Evolutionary conservation across 2,329 filamentous ascomycete genomes (phyloP), one percentile per base, ranked within the genome.

Genomic region (Tolypocladium cylindrosporum): DNA sequence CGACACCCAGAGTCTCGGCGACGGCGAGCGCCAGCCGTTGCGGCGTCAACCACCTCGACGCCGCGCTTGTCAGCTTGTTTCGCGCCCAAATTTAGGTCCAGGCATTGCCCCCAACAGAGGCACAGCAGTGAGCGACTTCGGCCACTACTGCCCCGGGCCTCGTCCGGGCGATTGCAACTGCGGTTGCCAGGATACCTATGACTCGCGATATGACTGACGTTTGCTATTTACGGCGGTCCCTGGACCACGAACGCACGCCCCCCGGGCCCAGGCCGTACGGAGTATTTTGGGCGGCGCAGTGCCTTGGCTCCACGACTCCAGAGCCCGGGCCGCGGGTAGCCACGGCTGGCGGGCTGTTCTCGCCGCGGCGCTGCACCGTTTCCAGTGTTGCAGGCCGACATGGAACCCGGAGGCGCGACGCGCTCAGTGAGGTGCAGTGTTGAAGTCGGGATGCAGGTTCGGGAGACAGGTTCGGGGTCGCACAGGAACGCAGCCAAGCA

Each of bases 191-290:
- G 7, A 16, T 51, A 51, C 48, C n/a, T 55, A 55, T 58, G 57
- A 58, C 57, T 58, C 55, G 54, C 53, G 54, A 55, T 55, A 53
- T 58, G 57, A 56, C 57, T 58, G 57, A 52, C 19, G 41, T 51
- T 34, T 31, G 27, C 27, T 36, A 13, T 19, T 34, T 16, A 7
- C 42, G 42, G 42, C 48, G 31, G 48, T 34, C n/a, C 48, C 48
- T 51, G 48, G 48, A 36, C 7, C 48, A n/a, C 37, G 37, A 16
- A 14, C 19, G 16, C 16, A n/a, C 45, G 43, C n/a, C 42, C 21
- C 24, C 11, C 16, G 16, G 27, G 27, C n/a, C 27, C 48, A 51
- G 27, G 27, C 27, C 48, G 27, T 14, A 31, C 27, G 27, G 27
- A 31, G 27, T 40, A 21, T 40, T 40, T 39, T 27, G 43, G 55